phyloP scores from a whole-genome alignment of 176 grass and related monocot species.

The Eremochloa ophiuroides region DNA sequence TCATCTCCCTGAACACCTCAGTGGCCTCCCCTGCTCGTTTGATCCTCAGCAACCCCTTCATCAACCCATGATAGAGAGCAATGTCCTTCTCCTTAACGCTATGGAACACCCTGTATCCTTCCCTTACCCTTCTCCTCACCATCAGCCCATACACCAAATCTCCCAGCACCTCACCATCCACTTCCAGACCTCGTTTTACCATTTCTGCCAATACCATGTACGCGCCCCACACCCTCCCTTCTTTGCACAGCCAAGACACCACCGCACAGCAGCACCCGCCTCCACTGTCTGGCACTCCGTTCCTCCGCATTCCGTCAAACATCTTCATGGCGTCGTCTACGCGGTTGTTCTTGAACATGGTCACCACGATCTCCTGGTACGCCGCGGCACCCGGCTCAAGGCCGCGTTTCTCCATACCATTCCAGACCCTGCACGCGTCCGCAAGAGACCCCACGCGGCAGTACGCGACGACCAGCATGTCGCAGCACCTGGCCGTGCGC shows the following conservation, averaged over 20 bases:
- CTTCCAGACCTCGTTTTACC: slow-evolving; percentile 58
- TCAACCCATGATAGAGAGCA: slow-evolving; percentile 74
- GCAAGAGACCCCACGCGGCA: slow-evolving; percentile 50
- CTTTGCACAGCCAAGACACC: slow-evolving; percentile 67
- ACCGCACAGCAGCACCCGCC: slow-evolving; percentile 42
- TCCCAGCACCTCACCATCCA: slow-evolving; percentile 50
- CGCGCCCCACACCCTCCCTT: slow-evolving; percentile 49
- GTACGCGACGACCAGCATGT: slow-evolving; percentile 55
- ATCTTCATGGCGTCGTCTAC: slow-evolving; percentile 58
- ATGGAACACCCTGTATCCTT: slow-evolving; percentile 50
- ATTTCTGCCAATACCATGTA: slow-evolving; percentile 74
- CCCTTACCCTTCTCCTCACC: slow-evolving; percentile 55
- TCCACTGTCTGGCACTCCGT: slow-evolving; percentile 14
- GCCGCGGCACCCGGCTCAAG: slow-evolving; percentile 46
- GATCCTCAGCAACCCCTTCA: slow-evolving; percentile 75
- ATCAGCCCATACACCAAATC: slow-evolving; percentile 63
- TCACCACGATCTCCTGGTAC: slow-evolving; percentile 64
- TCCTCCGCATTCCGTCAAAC: slow-evolving; percentile 54
- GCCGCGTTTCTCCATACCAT: slow-evolving; percentile 41
- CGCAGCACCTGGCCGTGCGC: slow-evolving; percentile 38
- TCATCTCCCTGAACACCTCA: slow-evolving; percentile 62
- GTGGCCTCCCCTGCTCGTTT: slow-evolving; percentile 64
- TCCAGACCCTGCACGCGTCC: slow-evolving; percentile 70
- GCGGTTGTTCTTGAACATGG: slow-evolving; percentile 74
- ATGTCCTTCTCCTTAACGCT: slow-evolving; percentile 39